These are phyloP conservation scores for Aspergillus carlsbadensis DNA, from an alignment of 495 filamentous ascomycete species.

Conservation along the genomic window DNA sequence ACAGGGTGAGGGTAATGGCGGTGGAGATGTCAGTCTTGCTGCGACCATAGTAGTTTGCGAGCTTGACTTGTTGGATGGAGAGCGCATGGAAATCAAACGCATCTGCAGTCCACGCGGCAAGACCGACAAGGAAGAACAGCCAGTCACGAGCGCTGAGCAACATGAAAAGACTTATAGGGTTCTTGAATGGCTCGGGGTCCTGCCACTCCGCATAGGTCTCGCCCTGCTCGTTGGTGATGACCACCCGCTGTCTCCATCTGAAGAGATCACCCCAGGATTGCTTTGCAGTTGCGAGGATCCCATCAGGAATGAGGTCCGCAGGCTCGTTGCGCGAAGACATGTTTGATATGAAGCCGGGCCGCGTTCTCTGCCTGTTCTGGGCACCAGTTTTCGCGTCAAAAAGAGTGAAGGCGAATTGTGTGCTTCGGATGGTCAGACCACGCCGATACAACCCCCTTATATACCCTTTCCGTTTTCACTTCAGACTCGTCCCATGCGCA, in stretches of 20 bases:
- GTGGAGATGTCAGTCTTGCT: slow-evolving; percentile 67
- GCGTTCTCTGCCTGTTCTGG: no score
- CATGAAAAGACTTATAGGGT: slow-evolving; percentile 60
- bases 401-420: background rate
- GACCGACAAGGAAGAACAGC: slow-evolving; percentile 64
- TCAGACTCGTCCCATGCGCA: background rate
- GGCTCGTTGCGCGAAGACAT: slow-evolving; percentile 39
- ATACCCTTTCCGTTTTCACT: background rate
- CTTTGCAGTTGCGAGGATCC: slow-evolving; percentile 54
- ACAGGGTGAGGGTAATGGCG: slow-evolving; percentile 71
- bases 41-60: slow-evolving; percentile 63
- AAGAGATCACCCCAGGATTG: slow-evolving; percentile 65
- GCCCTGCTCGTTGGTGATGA: slow-evolving; percentile 58
- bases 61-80: slow-evolving; percentile 66
- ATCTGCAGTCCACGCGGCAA: slow-evolving; percentile 66
- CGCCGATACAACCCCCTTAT: background rate
- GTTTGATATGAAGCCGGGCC: background rate
- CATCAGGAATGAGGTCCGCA: slow-evolving; percentile 59
- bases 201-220: slow-evolving; percentile 57
- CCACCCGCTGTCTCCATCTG: slow-evolving; percentile 64
- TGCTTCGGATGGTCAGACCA: background rate
- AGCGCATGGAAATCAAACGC: slow-evolving; percentile 79
- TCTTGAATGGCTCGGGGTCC: slow-evolving; percentile 53
- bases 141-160: slow-evolving; percentile 56
- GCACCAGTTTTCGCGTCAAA: background rate